phyloP scores from a whole-genome alignment of 2,329 filamentous ascomycete species.

The Phoma herbarum region DNA sequence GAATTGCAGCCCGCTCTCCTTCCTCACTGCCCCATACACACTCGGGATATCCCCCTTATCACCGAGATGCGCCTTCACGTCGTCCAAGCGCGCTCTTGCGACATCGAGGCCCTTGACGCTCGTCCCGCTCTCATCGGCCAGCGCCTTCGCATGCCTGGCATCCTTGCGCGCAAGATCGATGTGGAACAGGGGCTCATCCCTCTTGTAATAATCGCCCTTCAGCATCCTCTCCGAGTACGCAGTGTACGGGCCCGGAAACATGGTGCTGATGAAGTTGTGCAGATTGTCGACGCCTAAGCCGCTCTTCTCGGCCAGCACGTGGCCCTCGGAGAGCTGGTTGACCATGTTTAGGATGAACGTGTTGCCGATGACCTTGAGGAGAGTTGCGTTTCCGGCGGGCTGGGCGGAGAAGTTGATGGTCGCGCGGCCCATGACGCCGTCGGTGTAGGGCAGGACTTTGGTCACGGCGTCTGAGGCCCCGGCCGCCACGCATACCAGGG shows the following conservation, averaged over 20 bases:
- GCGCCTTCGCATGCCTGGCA: slow-evolving; percentile 72
- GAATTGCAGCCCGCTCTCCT: slow-evolving; percentile 77
- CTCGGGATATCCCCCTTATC: slow-evolving; percentile 79
- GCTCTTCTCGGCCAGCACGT: slow-evolving; percentile 80
- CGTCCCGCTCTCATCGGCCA: slow-evolving; percentile 71
- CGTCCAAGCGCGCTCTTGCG: slow-evolving; percentile 70
- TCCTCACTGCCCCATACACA: slow-evolving; percentile 81
- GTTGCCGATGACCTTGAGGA: slow-evolving; percentile 85
- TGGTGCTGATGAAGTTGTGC: slow-evolving; percentile 73
- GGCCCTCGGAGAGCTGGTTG: slow-evolving; percentile 78
- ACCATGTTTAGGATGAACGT: slow-evolving; percentile 86
- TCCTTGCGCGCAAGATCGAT: slow-evolving; percentile 87
- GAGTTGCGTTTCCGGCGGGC: slow-evolving; percentile 72
- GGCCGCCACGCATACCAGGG: slow-evolving; percentile 76
- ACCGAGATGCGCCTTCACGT: slow-evolving; percentile 74
- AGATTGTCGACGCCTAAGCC: slow-evolving; percentile 76
- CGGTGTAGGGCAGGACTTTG: slow-evolving; percentile 73
- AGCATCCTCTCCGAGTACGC: slow-evolving; percentile 80
- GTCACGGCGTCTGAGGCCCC: slow-evolving; percentile 69
- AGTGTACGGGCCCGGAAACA: slow-evolving; percentile 79
- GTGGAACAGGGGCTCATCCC: slow-evolving; percentile 81
- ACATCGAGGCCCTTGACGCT: slow-evolving; percentile 71
- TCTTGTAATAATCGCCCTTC: slow-evolving; percentile 77
- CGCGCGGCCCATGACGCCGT: slow-evolving; percentile 73
- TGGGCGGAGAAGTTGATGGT: slow-evolving; percentile 76